A percentile compares a stretch with the other conserved stretches of the same genome.
Conservation (phyloP, 306 rosid species). For the Echinosophora koreensis region DNA sequence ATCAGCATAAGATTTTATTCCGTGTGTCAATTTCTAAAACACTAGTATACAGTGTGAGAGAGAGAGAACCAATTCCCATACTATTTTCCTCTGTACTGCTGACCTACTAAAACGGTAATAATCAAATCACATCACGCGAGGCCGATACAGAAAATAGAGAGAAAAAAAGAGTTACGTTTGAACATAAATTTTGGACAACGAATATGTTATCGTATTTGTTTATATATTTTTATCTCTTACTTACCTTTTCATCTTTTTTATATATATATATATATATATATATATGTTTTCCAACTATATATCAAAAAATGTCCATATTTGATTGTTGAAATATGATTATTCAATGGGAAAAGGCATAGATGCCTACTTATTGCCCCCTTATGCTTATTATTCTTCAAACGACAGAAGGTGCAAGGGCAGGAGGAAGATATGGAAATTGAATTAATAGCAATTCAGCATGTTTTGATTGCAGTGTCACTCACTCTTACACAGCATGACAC, state of each 20-base stretch:
- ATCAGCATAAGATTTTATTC: too few species aligned
- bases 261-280: too few species aligned
- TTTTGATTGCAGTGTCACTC: constrained; percentile 49
- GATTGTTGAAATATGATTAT: too few species aligned
- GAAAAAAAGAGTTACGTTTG: too few species aligned
- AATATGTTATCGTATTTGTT: too few species aligned
- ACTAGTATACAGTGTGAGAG: too few species aligned
- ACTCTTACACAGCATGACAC: constrained; percentile 48
- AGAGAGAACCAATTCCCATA: background rate
- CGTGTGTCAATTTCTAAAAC: too few species aligned
- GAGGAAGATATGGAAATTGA: constrained; percentile 23
- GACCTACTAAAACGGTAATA: constrained; percentile 40
- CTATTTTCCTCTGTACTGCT: constrained; percentile 14
- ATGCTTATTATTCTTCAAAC: constrained; percentile 24
- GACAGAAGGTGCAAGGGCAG: background rate
- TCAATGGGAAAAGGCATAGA: background rate
- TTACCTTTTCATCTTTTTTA: too few species aligned
- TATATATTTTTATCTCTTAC: too few species aligned
- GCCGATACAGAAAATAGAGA: constrained; percentile 1
- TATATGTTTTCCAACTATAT: too few species aligned
- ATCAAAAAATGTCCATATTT: too few species aligned
- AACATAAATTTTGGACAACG: too few species aligned
- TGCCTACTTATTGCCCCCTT: constrained; percentile 29
- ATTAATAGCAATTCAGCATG: constrained; percentile 37
- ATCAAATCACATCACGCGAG: constrained; percentile 41